Percentiles rank a stretch among this genome's conserved stretches.
Evolutionary conservation across 371 early-diverging fungal genomes (phyloP).

Genomic region (Actinomortierella ambigua): DNA sequence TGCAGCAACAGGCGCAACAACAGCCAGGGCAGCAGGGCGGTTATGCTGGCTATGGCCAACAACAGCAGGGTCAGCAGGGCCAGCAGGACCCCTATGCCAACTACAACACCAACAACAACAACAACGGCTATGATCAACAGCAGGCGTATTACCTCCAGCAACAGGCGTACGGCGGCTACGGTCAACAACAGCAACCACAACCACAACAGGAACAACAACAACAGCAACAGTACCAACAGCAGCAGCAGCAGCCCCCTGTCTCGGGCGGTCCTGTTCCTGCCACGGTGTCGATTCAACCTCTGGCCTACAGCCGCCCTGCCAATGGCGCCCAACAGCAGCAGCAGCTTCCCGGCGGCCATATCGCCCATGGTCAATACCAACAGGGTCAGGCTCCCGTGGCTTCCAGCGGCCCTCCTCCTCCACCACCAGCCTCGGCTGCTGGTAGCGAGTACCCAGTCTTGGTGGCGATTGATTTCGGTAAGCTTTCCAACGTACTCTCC

Average conservation of each 20-base stretch:
- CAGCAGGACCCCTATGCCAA: slow-evolving; percentile 6
- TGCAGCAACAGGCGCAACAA: too few species aligned
- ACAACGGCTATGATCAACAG: slow-evolving; percentile 9
- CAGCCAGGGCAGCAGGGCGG: slow-evolving; percentile 9
- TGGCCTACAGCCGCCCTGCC: slow-evolving; percentile 14
- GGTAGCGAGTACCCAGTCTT: slow-evolving; percentile 41
- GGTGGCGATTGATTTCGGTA: slow-evolving; percentile 47
- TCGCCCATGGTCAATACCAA: slow-evolving; percentile 3
- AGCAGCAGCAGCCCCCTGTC: slow-evolving; percentile 12
- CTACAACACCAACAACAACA: slow-evolving; percentile 18
- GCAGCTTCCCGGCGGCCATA: slow-evolving; percentile 11
- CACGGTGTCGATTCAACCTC: slow-evolving; percentile 32
- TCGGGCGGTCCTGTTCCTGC: slow-evolving; percentile 19
- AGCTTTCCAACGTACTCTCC: background rate
- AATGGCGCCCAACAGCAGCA: slow-evolving; percentile 18
- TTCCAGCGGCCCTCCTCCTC: slow-evolving; percentile 6
- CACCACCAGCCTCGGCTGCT: background rate
- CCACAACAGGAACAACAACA: slow-evolving; percentile 17
- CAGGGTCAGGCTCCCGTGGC: slow-evolving; percentile 16
- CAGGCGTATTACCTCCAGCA: slow-evolving; percentile 10
- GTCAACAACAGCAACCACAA: slow-evolving; percentile 5
- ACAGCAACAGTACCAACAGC: slow-evolving; percentile 10
- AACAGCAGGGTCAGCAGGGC: slow-evolving; percentile 13
- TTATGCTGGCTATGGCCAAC: slow-evolving; percentile 16
- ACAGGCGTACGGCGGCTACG: slow-evolving; percentile 11